A percentile compares a stretch with the other conserved stretches of the same genome.
Conservation (phyloP, 257 asterid species). For the Capsicum rhomboideum region DNA sequence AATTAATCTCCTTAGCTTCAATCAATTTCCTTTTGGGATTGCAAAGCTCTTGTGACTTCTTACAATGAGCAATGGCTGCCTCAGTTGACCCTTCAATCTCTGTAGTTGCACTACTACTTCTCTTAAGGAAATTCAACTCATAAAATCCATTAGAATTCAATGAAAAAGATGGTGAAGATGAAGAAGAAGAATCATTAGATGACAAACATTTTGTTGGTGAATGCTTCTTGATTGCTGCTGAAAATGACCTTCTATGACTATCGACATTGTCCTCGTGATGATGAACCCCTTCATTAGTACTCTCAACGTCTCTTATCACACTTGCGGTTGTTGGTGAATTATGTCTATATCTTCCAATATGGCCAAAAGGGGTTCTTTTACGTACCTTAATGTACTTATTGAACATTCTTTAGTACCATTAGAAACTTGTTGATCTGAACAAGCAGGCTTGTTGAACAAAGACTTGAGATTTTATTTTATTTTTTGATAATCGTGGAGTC, state of each 20-base stretch:
- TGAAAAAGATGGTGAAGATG: slow-evolving; percentile 52
- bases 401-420: neutral
- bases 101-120: slow-evolving; percentile 54
- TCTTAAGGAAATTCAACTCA: slow-evolving; percentile 33
- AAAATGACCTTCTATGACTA: slow-evolving; percentile 60
- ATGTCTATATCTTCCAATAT: slow-evolving; percentile 16
- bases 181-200: slow-evolving; percentile 5
- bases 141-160: slow-evolving; percentile 32
- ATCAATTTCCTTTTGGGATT: slow-evolving; percentile 16
- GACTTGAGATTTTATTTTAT: too few relatives aligned
- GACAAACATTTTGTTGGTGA: slow-evolving; percentile 47
- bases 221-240: slow-evolving; percentile 58
- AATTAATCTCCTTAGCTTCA: slow-evolving; percentile 11
- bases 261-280: slow-evolving; percentile 15
- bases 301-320: slow-evolving; percentile 26
- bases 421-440: slow-evolving; percentile 12
- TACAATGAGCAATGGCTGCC: slow-evolving; percentile 92
- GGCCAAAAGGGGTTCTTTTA: slow-evolving; percentile 24
- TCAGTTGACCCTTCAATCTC: slow-evolving; percentile 65
- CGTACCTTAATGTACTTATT: slow-evolving; percentile 13
- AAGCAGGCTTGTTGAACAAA: slow-evolving; percentile 31
- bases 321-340: slow-evolving; percentile 32
- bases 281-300: slow-evolving; percentile 8
- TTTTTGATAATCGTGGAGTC: too few relatives aligned
- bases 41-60: slow-evolving; percentile 30